Percentiles rank a stretch among this genome's conserved stretches.
Conservation (phyloP, 495 filamentous ascomycete species). For the Penicillium simplicissimum region DNA sequence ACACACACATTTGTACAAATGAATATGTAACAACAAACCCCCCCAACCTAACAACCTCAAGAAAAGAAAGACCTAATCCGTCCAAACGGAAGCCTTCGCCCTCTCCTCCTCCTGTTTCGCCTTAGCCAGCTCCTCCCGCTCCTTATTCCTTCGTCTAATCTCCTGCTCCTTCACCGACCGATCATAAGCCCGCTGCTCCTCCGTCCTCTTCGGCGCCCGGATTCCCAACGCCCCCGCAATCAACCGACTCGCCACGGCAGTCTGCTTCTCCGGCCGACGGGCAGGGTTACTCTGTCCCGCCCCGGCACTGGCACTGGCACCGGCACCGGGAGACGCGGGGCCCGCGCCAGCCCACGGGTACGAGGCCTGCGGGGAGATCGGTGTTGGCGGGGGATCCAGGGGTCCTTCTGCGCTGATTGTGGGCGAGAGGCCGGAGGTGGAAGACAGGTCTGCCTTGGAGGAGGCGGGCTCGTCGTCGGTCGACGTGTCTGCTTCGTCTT, state of each 20-base stretch:
- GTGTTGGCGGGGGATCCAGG: slow-evolving; percentile 61
- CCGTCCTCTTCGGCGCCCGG: slow-evolving; percentile 73
- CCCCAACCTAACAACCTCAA: not conserved
- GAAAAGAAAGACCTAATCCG: slow-evolving; percentile 54
- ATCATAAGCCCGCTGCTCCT: slow-evolving; percentile 89
- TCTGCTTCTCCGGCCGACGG: slow-evolving; percentile 82
- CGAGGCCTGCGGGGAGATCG: slow-evolving; percentile 53
- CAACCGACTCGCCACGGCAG: slow-evolving; percentile 84
- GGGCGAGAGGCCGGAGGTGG: slow-evolving; percentile 29
- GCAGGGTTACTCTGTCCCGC: slow-evolving; percentile 21
- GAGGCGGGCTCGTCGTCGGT: slow-evolving; percentile 39
- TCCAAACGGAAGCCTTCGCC: slow-evolving; percentile 78
- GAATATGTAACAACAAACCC: slow-evolving; percentile 12
- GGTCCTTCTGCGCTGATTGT: slow-evolving; percentile 41
- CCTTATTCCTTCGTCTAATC: slow-evolving; percentile 70
- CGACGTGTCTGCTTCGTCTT: slow-evolving; percentile 62
- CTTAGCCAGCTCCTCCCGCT: slow-evolving; percentile 63
- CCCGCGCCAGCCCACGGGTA: slow-evolving; percentile 25
- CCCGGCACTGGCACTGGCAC: slow-evolving; percentile 29
- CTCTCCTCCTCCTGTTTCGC: slow-evolving; percentile 68
- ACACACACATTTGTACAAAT: slow-evolving; percentile 15
- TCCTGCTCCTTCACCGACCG: slow-evolving; percentile 81
- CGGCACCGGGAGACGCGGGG: slow-evolving; percentile 23
- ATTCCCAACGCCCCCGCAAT: slow-evolving; percentile 89
- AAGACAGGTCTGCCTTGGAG: slow-evolving; percentile 14